Evolutionary conservation across 1,284 basidiomycete species (phyloP), one percentile per base, ranked within the genome.

Genomic region (Coniferiporia weirii): DNA sequence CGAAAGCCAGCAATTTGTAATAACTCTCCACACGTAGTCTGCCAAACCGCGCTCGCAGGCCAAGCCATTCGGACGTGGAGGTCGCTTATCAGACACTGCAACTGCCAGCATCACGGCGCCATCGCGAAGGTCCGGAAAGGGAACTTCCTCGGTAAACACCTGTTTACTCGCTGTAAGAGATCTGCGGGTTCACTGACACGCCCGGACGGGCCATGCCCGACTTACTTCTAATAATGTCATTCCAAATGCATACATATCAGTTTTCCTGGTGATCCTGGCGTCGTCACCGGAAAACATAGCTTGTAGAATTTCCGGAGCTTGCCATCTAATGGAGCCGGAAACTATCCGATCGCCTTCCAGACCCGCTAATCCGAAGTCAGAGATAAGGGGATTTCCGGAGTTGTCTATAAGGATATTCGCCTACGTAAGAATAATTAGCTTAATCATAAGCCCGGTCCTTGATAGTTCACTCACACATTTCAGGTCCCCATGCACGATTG

Each of bases 321-420:
- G 47, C 55, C 55, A 56, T 5, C 38, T 40, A 15, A 40, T 40
- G 3, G 38, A 40, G 8, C 15, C 38, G 9, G 12, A 15, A 40
- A 15, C 15, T 12, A 15, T 40, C 38, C 3, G 44, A n/a, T 19
- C 17, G 44, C 44, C 15, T 46, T 46, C 17, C 19, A 17, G n/a
- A 8, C 44, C 17, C 3, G 44, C 44, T 20, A 46, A 9, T 20
- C 12, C 44, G 17, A 15, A n/a, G 17, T 46, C 44, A 8, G 44
- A 46, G 19, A 46, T 46, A 46, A 46, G 15, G 17, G 17, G 44
- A n/a, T n/a, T 17, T n/a, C 17, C 15, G 17, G 8, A 9, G 44
- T 20, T 19, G n/a, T 70, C 67, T 20, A 73, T 63, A 19, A 72
- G 64, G 2, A 72, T 64, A 61, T 73, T 73, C 1, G 60, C 35